phyloP scores from a whole-genome alignment of 768 basidiomycete species.

The Tricholoma hemisulphureum region DNA sequence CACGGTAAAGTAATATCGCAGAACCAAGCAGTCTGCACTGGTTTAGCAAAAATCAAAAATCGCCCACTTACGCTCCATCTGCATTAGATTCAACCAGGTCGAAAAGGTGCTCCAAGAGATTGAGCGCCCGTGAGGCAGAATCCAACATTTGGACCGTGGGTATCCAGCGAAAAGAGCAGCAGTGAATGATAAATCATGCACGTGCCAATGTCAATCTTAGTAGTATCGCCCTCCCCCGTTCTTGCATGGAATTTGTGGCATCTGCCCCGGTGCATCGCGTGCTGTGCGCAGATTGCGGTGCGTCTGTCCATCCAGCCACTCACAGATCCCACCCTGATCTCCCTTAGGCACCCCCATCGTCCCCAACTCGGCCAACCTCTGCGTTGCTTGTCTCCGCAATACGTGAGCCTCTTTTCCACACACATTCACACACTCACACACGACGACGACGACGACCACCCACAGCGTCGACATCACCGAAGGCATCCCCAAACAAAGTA shows the following conservation, averaged over 20 bases:
- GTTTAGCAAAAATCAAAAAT: conserved; percentile 12
- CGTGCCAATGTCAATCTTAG: no score
- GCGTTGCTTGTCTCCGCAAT: conserved; percentile 86
- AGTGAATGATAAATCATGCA: no score
- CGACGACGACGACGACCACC: neutral
- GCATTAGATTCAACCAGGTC: neutral
- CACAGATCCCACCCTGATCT: conserved; percentile 6
- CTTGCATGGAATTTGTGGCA: conserved; percentile 84
- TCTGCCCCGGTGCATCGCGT: conserved; percentile 77
- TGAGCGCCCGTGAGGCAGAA: neutral
- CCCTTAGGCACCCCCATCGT: conserved; percentile 82
- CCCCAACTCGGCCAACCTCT: conserved; percentile 90
- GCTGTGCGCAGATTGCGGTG: conserved; percentile 87
- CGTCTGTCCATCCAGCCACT: neutral
- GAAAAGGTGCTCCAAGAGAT: neutral
- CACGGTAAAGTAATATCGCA: conserved; percentile 8
- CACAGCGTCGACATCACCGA: conserved; percentile 93
- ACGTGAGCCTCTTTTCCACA: conserved; percentile 46
- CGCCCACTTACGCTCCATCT: conserved; percentile 1
- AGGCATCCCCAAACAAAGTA: conserved; percentile 93
- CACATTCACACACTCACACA: no score
- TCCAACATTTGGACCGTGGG: neutral
- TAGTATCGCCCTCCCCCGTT: no score
- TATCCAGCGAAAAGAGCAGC: no score
- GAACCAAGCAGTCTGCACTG: conserved; percentile 4